Evolutionary conservation across 2,329 filamentous ascomycete species (phyloP).

Genomic region (Tolypocladium tropicale): DNA sequence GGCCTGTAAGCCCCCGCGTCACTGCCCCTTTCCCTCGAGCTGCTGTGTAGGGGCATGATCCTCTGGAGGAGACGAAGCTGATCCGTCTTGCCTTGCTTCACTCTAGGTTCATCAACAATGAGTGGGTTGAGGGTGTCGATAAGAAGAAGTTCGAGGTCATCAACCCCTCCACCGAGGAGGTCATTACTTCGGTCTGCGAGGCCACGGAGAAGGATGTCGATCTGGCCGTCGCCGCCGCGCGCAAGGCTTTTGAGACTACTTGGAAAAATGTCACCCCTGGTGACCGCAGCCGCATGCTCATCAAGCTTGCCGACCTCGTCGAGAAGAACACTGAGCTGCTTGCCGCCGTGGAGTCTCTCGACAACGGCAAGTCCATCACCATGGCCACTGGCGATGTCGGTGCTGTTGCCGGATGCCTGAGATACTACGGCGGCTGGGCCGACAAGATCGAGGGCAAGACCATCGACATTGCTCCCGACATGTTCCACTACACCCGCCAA

Average conservation of each 20-base stretch:
- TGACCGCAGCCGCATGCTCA: conserved; percentile 57
- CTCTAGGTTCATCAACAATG: conserved; percentile 79
- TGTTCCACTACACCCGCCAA: conserved; percentile 70
- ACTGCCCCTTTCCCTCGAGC: not conserved
- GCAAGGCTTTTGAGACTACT: conserved; percentile 69
- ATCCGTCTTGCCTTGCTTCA: not conserved
- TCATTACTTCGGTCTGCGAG: conserved; percentile 74
- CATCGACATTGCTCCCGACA: conserved; percentile 65
- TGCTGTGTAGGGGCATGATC: too few relatives aligned
- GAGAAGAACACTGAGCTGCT: conserved; percentile 71
- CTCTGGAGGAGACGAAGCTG: not conserved
- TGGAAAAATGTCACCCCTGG: conserved; percentile 62
- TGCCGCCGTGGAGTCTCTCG: conserved; percentile 74
- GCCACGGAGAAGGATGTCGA: conserved; percentile 80
- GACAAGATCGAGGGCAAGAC: conserved; percentile 89
- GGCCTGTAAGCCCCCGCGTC: conserved; percentile 40
- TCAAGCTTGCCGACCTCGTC: conserved; percentile 69
- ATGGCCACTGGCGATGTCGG: conserved; percentile 68
- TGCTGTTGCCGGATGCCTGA: conserved; percentile 57
- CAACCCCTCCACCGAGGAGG: conserved; percentile 77
- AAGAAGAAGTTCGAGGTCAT: conserved; percentile 88
- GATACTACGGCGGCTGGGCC: conserved; percentile 73
- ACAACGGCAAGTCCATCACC: conserved; percentile 75
- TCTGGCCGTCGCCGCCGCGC: conserved; percentile 73
- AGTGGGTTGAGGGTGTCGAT: conserved; percentile 70